Base-by-base conservation (phyloP, 2,329 filamentous ascomycete genomes). In the Paradendryphiella salina region DNA sequence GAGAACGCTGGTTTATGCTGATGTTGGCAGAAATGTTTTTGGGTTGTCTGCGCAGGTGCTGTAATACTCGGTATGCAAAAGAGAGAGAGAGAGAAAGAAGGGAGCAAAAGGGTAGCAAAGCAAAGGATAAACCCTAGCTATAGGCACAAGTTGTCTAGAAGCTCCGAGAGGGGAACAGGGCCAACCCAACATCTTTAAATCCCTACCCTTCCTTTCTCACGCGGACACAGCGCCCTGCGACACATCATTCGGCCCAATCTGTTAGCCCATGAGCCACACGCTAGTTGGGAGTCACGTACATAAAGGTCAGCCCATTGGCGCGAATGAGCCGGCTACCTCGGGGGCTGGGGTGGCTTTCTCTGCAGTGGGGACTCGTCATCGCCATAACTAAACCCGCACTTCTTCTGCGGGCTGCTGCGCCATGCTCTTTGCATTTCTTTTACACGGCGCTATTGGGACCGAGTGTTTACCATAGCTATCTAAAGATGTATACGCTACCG, bases 341-440 rank as follows among this genome's bases (percentile, higher is more conserved):
- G 35, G 28, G 11, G 31, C 41, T 11, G 17, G 20, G 31, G 20
- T 17, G 23, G 41, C 31, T 44, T 40, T 23, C 21, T 26, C 23
- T 26, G 23, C 4, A 17, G 32, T 10, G 31, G 5, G 17, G 21
- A 52, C 53, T 52, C 55, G 57, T 58, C 55, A 56, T 50, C 48
- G 31, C 28, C 31, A 50, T 41, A 50, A 14, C 18, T 44, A 17
- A 11, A 5, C 8, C 14, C 17, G 18, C 29, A n/a, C 31, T 32
- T 21, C 14, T n/a, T 11, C 10, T 11, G 15, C 11, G 14, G 29
- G 26, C 14, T 15, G 13, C 10, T 9, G 10, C 29, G 38, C 26
- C 23, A 26, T 26, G 23, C 23, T 3, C 8, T 26, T 26, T 7
- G 10, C 23, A 14, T 15, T 18, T 36, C 28, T 28, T 39, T 14